These are phyloP conservation scores for Hypholoma sublateritium DNA, from an alignment of 768 basidiomycete species.

Conservation along the genomic window DNA sequence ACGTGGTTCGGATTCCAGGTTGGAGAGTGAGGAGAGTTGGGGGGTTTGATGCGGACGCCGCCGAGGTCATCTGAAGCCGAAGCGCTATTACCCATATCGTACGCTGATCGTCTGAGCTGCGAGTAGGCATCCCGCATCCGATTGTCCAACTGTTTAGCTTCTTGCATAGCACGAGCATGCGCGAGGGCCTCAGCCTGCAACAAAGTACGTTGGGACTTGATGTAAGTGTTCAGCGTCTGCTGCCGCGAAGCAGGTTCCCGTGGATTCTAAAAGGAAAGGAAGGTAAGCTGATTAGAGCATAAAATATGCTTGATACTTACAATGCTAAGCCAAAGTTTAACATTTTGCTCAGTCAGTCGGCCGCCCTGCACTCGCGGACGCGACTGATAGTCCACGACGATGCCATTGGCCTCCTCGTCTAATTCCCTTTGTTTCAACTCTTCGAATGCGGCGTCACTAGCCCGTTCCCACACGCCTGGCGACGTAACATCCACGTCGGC, in stretches of 20 bases:
- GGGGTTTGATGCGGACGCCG: constrained; percentile 72
- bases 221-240: constrained; percentile 78
- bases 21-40: constrained; percentile 42
- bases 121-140: constrained; percentile 80
- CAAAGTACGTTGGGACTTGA: constrained; percentile 77
- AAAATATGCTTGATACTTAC: constrained; percentile 42
- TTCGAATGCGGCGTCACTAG: constrained; percentile 79
- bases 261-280: constrained; percentile 64
- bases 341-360: constrained; percentile 71
- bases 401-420: constrained; percentile 61
- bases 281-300: constrained; percentile 4
- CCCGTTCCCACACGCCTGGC: constrained; percentile 88
- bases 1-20: constrained; percentile 37
- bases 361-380: constrained; percentile 68
- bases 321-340: constrained; percentile 78
- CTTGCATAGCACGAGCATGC: constrained; percentile 74
- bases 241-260: constrained; percentile 85
- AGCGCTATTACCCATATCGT: constrained; percentile 55
- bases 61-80: constrained; percentile 55
- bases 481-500: constrained; percentile 89
- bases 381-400: constrained; percentile 50
- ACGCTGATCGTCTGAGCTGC: constrained; percentile 76
- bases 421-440: constrained; percentile 74
- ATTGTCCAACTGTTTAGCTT: constrained; percentile 73
- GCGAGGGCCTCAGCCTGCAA: constrained; percentile 84